These are phyloP conservation scores for Lizonia empirigonia DNA, from an alignment of 2,329 filamentous ascomycete genomes.

Conservation along the genomic window DNA sequence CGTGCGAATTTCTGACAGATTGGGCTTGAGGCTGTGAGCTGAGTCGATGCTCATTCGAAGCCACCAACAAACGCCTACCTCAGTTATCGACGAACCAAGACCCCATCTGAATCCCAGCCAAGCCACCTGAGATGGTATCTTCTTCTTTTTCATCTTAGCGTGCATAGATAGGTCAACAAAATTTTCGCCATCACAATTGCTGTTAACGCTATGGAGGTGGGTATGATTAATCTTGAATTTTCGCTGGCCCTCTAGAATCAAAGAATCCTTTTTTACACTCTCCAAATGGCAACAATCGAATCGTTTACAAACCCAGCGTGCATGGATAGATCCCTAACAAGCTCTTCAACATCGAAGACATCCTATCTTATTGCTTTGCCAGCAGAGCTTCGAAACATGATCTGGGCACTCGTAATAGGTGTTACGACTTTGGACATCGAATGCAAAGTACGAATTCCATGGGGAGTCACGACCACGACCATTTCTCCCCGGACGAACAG, in stretches of 20 bases:
- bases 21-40: slow-evolving; percentile 1
- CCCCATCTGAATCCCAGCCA: background rate
- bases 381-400: slow-evolving; percentile 11
- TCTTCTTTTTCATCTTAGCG: slow-evolving; percentile 1
- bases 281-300: background rate
- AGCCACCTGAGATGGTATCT: background rate
- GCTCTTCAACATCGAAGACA: background rate
- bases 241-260: background rate
- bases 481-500: background rate
- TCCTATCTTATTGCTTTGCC: slow-evolving; percentile 3
- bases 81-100: background rate
- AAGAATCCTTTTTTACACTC: too few relatives aligned
- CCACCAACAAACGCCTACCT: background rate
- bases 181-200: background rate
- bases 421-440: background rate
- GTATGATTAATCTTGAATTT: background rate
- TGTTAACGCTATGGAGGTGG: slow-evolving; percentile 6
- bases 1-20: background rate
- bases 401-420: slow-evolving; percentile 2
- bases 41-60: background rate
- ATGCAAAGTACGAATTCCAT: background rate
- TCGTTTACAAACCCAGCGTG: background rate
- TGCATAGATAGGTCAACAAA: slow-evolving; percentile 3
- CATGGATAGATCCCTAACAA: background rate
- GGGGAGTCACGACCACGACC: background rate